A percentile compares a stretch with the other conserved stretches of the same genome.
These are phyloP conservation scores for Aspergillus chevalieri DNA, from an alignment of 2,329 filamentous ascomycete genomes.

Conservation along the genomic window DNA sequence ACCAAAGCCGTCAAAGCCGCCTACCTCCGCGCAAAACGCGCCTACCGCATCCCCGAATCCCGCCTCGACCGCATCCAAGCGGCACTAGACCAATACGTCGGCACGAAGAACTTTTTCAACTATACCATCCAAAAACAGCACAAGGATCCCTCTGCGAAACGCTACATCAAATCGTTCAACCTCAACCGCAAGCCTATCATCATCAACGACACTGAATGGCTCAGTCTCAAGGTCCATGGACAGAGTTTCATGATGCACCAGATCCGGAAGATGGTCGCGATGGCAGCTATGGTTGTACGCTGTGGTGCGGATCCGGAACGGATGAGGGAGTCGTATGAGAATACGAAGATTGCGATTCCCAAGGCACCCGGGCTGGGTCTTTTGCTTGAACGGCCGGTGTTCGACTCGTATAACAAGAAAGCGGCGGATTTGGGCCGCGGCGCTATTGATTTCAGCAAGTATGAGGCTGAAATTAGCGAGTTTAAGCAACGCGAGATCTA, in stretches of 20 bases:
- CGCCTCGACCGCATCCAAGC: constrained; percentile 71
- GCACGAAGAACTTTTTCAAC: constrained; percentile 92
- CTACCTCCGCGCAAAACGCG: constrained; percentile 74
- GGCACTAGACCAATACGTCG: constrained; percentile 67
- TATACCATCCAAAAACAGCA: constrained; percentile 87
- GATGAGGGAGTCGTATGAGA: constrained; percentile 67
- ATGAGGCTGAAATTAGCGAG: constrained; percentile 69
- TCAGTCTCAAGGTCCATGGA: constrained; percentile 90
- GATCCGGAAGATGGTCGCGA: constrained; percentile 97
- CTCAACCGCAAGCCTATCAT: constrained; percentile 70
- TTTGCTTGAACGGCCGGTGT: constrained; percentile 83
- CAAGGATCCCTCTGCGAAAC: constrained; percentile 75
- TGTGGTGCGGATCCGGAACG: constrained; percentile 69
- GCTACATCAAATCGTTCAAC: constrained; percentile 87
- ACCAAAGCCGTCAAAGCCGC: constrained; percentile 71
- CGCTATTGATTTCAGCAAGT: constrained; percentile 71
- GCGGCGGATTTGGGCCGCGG: constrained; percentile 60
- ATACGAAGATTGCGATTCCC: constrained; percentile 74
- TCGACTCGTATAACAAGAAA: constrained; percentile 78
- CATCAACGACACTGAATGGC: constrained; percentile 89
- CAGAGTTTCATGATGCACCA: constrained; percentile 99
- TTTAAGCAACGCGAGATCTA: constrained; percentile 96
- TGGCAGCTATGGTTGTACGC: constrained; percentile 77
- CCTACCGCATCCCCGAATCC: constrained; percentile 69
- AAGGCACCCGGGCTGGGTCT: constrained; percentile 88